Evolutionary conservation across 2,329 filamentous ascomycete species (phyloP).

Genomic region (Myriosclerotinia duriaeana): DNA sequence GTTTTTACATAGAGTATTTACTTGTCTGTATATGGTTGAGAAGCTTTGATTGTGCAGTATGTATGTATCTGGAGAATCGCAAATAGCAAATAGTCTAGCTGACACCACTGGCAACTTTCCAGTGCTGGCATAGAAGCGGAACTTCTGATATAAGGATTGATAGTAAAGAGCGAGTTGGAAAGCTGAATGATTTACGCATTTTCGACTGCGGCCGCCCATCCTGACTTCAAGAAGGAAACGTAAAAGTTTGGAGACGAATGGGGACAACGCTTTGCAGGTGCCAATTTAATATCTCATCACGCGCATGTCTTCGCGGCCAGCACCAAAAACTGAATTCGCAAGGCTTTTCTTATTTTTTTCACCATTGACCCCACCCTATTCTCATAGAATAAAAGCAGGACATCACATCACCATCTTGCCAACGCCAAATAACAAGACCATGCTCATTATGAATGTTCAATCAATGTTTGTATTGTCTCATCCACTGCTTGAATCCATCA

Average conservation of each 20-base stretch:
- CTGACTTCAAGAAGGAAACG: conserved; percentile 3
- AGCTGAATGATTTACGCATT: not conserved
- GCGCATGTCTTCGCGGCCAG: not conserved
- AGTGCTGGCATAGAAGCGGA: no score
- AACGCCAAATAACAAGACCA: conserved; percentile 8
- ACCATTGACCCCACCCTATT: not conserved
- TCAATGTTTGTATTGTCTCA: conserved; percentile 21
- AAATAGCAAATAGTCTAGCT: no score
- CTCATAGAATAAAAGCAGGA: conserved; percentile 6
- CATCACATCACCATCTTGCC: conserved; percentile 20
- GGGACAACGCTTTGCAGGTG: not conserved
- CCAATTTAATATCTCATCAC: not conserved
- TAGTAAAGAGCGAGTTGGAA: no score
- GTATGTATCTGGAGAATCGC: no score
- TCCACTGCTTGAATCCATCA: conserved; percentile 23
- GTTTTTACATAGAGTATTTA: no score
- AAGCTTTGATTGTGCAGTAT: no score
- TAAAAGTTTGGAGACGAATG: no score
- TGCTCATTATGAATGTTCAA: conserved; percentile 17
- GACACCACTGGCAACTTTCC: no score
- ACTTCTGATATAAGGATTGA: no score
- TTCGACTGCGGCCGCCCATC: not conserved
- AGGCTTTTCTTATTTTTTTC: conserved; percentile 19
- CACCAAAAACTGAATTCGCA: not conserved
- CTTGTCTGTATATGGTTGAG: no score